Evolutionary conservation across 2,329 filamentous ascomycete genomes (phyloP), one percentile per base, ranked within the genome.

Genomic region (Monosporascus cannonballus): DNA sequence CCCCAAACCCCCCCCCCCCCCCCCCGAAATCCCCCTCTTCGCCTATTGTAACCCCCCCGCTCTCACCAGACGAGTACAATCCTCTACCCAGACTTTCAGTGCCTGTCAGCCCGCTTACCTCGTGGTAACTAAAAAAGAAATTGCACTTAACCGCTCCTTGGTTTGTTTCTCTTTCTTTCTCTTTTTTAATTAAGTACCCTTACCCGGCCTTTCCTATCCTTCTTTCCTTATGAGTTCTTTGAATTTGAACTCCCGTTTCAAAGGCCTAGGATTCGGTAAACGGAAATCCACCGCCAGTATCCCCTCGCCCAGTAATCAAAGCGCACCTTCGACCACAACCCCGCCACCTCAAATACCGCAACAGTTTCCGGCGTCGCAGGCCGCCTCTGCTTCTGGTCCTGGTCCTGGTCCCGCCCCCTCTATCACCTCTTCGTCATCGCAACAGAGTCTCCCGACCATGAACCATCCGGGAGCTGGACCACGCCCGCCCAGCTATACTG

Each of bases 261-360:
- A 89, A 79, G 81, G 82, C 79, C 80, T 90, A 76, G 86, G 87
- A 75, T 87, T 89, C 78, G 86, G 86, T 75, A 89, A 88, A 81
- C 85, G 87, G 73, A 88, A 85, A 78, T 86, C 85, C 66, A 78
- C 78, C 65, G 77, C 79, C 69, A 83, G 78, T 71, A 80, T 81
- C 65, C 77, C 79, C 61, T 73, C 71, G 67, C 67, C 73, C 68
- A 73, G 78, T 68, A 51, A 48, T 57, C 67, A 34, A 34, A 18
- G 58, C 58, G 68, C 65, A 68, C 67, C 60, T 50, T 59, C 59
- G 50, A 60, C 53, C 56, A 64, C 70, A 56, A 73, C 69, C 69
- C 67, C 73, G 66, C 64, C 71, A 62, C 69, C 71, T 65, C 78
- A 81, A 76, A 76, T 79, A 73, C 70, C 77, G 65, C 76, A 76